These are phyloP conservation scores for Clonostachys rhizophaga DNA, from an alignment of 2,329 filamentous ascomycete species.

Conservation along the genomic window DNA sequence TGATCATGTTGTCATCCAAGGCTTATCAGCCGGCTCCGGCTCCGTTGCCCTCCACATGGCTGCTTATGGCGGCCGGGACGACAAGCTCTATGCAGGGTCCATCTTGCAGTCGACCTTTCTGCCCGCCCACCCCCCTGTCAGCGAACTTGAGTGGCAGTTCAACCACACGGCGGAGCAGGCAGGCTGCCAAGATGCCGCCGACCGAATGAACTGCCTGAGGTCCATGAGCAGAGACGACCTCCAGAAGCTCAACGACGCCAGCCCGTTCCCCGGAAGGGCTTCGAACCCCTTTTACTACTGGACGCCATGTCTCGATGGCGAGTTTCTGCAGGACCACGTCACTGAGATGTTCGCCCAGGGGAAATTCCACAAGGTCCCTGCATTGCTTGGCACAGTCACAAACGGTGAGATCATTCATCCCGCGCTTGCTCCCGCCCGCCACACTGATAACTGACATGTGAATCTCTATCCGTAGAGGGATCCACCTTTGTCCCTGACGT, in stretches of 20 bases:
- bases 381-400: conserved; percentile 37
- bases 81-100: conserved; percentile 38
- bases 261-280: conserved; percentile 29
- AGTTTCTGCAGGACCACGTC: conserved; percentile 34
- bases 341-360: conserved; percentile 31
- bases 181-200: conserved; percentile 22
- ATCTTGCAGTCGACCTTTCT: conserved; percentile 44
- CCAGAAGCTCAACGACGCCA: conserved; percentile 32
- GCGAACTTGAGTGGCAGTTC: conserved; percentile 43
- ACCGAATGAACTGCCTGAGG: conserved; percentile 37
- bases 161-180: conserved; percentile 25
- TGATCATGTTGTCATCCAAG: conserved; percentile 53
- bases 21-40: conserved; percentile 56
- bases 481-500: conserved; percentile 36
- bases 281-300: conserved; percentile 39
- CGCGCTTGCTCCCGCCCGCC: background rate
- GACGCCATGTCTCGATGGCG: conserved; percentile 44
- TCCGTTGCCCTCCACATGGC: conserved; percentile 50
- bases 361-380: conserved; percentile 34
- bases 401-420: conserved; percentile 23
- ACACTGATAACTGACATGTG: conserved; percentile 4
- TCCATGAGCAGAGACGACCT: conserved; percentile 21
- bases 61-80: conserved; percentile 37
- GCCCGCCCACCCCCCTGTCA: conserved; percentile 36
- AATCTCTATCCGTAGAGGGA: conserved; percentile 30